Conservation (phyloP, 2,329 filamentous ascomycete genomes). For the Colletotrichum spinosum region DNA sequence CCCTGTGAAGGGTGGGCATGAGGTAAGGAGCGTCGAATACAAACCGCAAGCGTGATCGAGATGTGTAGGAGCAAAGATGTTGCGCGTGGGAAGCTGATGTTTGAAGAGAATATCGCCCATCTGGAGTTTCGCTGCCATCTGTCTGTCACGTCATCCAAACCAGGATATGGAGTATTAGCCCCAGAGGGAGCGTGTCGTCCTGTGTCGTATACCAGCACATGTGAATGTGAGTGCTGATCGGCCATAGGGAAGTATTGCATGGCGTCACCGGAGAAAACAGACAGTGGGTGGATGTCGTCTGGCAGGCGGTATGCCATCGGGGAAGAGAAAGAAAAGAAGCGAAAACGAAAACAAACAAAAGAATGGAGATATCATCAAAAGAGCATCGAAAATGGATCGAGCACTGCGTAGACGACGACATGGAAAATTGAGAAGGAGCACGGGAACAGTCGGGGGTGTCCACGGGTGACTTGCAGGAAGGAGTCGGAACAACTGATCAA, state of each 20-base stretch:
- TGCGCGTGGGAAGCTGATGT: not conserved
- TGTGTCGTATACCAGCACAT: no score
- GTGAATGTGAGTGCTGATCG: no score
- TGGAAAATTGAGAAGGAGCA: slow-evolving; percentile 22
- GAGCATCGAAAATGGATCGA: slow-evolving; percentile 12
- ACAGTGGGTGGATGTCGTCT: no score
- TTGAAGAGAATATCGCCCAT: not conserved
- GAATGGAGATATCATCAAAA: slow-evolving; percentile 22
- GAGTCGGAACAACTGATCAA: not conserved
- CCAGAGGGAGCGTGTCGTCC: no score
- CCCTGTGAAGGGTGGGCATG: not conserved
- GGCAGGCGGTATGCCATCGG: not conserved
- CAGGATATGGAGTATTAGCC: no score
- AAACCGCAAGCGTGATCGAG: not conserved
- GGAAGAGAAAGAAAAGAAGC: not conserved
- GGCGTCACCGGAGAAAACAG: not conserved
- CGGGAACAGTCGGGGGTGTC: slow-evolving; percentile 27
- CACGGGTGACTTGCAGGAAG: not conserved
- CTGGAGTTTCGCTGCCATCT: not conserved
- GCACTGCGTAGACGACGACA: slow-evolving; percentile 21
- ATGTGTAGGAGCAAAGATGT: slow-evolving; percentile 9
- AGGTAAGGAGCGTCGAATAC: not conserved
- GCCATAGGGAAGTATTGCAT: not conserved
- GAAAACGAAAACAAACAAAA: slow-evolving; percentile 7
- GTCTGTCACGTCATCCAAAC: no score